A percentile compares a stretch with the other conserved stretches of the same genome.
phyloP scores from a whole-genome alignment of 768 basidiomycete genomes.

The Mycena rebaudengoi region DNA sequence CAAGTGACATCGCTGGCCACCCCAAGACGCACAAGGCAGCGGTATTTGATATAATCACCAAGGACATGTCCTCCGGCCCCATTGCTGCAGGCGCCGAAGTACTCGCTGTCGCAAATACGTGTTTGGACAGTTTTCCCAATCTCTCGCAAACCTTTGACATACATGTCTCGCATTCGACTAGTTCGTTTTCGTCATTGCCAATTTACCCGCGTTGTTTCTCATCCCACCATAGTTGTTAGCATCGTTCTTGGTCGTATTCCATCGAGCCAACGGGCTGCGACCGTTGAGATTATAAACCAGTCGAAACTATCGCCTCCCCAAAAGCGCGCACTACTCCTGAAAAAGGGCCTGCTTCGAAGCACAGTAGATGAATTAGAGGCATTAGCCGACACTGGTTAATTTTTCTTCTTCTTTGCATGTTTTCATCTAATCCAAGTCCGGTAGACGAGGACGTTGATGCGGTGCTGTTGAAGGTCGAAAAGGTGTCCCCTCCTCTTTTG shows the following conservation, averaged over 20 bases:
- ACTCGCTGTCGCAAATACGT: conserved; percentile 71
- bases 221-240: conserved; percentile 66
- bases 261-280: conserved; percentile 57
- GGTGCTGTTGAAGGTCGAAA: conserved; percentile 64
- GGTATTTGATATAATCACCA: conserved; percentile 85
- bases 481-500: conserved; percentile 61
- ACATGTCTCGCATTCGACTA: conserved; percentile 79
- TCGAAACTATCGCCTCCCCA: conserved; percentile 71
- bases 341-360: conserved; percentile 73
- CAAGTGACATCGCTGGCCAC: conserved; percentile 73
- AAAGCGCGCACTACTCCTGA: conserved; percentile 72
- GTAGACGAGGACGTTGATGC: conserved; percentile 72
- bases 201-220: conserved; percentile 6
- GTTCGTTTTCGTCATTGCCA: conserved; percentile 49
- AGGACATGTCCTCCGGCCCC: conserved; percentile 69
- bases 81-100: conserved; percentile 79
- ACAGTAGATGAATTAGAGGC: conserved; percentile 80
- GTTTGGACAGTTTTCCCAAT: conserved; percentile 77
- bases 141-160: conserved; percentile 75
- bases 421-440: neutral
- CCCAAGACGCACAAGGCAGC: conserved; percentile 79
- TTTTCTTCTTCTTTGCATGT: neutral
- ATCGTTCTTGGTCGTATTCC: conserved; percentile 70
- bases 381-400: conserved; percentile 66
- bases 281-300: conserved; percentile 73